Base-by-base conservation (phyloP, 495 filamentous ascomycete species). In the Hapsidospora chrysogenum region DNA sequence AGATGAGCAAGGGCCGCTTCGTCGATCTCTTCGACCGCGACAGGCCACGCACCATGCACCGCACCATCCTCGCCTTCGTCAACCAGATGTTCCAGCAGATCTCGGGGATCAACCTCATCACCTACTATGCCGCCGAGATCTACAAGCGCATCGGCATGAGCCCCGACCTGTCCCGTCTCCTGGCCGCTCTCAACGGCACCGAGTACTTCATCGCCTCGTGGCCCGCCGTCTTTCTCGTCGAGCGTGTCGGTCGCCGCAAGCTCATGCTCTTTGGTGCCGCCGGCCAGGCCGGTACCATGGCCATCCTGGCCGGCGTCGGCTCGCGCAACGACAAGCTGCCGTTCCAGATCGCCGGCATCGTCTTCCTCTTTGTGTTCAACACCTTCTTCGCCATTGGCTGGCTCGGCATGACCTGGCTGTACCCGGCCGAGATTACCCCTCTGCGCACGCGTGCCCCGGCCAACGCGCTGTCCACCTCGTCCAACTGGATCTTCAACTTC, bases 61-160 rank as follows among this genome's bases (percentile, higher is more conserved):
- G 82, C 9, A 72, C 68, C 0, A 50, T 74, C 17, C 60, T 85
- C 19, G 80, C 68, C 29, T 80, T 81, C 45, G 68, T 80, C 49
- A 83, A 80, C 51, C 79, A 84, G 41, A 68, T 80, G 60, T 82
- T 82, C 56, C 79, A 84, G 45, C 78, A 85, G 41, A 75, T 80
- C 44, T 38, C n/a, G 7, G 81, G 81, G 16, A 82, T 85, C 45
- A 84, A 84, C 41, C 45, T 85, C 13, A 76, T 83, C 41, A 78
- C 76, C 0, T 80, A 82, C 47, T 85, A 85, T 38, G 67, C 75
- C 1, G 61, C 78, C 4, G 69, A 72, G 3, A 72, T 85, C 32
- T 72, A 79, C 41, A 61, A 73, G 17, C 60, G 64, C 2, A 61
- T 82, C 19, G 58, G 52, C 29, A 57, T 63, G 25, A 41, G 43